phyloP scores from a whole-genome alignment of 2,329 filamentous ascomycete genomes.

The Clarireedia paspali region DNA sequence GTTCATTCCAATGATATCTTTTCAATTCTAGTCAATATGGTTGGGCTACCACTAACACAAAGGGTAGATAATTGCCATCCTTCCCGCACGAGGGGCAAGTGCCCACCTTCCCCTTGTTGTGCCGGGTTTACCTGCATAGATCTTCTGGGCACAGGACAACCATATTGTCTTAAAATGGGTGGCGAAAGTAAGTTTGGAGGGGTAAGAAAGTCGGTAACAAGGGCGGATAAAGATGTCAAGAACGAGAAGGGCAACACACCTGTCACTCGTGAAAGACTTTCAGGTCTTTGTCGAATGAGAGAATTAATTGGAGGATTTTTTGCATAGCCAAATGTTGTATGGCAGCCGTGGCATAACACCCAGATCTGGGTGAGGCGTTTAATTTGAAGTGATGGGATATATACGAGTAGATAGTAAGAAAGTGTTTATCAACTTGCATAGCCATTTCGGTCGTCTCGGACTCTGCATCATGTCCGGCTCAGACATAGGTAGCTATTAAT shows the following conservation, averaged over 20 bases:
- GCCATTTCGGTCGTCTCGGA: too few species aligned
- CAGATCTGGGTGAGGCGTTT: too few species aligned
- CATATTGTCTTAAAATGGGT: not conserved
- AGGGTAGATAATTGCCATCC: too few species aligned
- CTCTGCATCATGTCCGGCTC: not conserved
- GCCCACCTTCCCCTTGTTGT: not conserved
- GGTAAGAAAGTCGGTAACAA: too few species aligned
- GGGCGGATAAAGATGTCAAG: not conserved
- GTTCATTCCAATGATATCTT: not conserved
- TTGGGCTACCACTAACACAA: too few species aligned
- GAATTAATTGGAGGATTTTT: not conserved
- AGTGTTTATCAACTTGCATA: too few species aligned
- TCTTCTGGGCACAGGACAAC: not conserved
- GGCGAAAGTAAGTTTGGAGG: not conserved
- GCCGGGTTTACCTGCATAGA: not conserved
- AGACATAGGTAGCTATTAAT: too few species aligned
- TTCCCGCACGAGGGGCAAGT: too few species aligned
- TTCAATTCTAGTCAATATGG: too few species aligned
- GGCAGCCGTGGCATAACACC: too few species aligned
- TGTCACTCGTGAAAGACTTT: not conserved
- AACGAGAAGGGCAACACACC: not conserved
- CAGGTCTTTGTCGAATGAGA: not conserved
- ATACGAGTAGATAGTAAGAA: too few species aligned
- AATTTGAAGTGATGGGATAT: too few species aligned
- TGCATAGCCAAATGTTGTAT: not conserved